These are phyloP conservation scores for Gynostemma pentaphyllum DNA, from an alignment of 306 rosid genomes.

Conservation along the genomic window DNA sequence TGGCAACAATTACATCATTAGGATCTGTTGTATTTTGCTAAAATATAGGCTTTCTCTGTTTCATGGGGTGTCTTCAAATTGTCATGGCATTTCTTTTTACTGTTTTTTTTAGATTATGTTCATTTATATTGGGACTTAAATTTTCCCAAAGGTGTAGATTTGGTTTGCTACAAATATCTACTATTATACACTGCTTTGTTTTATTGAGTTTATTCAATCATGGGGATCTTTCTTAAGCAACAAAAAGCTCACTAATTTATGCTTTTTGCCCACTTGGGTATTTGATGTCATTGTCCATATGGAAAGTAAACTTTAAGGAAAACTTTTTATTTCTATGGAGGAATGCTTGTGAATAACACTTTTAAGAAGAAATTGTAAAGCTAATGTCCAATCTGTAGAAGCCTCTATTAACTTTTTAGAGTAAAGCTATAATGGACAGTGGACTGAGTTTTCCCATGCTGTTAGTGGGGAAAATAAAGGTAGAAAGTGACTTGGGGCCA, in stretches of 20 bases:
- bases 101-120: neutral
- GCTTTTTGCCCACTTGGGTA: no score
- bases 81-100: neutral
- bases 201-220: neutral
- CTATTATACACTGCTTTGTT: neutral
- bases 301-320: neutral
- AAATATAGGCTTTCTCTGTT: constrained; percentile 3
- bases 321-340: neutral
- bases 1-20: neutral
- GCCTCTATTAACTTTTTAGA: no score
- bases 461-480: no score
- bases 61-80: neutral
- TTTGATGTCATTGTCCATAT: no score
- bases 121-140: neutral
- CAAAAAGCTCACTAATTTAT: no score
- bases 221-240: no score
- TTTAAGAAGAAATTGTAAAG: constrained; percentile 7
- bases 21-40: neutral
- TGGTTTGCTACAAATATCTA: neutral
- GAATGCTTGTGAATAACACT: neutral
- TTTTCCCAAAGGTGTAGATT: no score
- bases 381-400: no score
- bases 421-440: no score
- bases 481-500: no score
- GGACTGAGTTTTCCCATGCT: no score